Evolutionary conservation across 768 basidiomycete species (phyloP).

Genomic region (Boletellus emodensis): DNA sequence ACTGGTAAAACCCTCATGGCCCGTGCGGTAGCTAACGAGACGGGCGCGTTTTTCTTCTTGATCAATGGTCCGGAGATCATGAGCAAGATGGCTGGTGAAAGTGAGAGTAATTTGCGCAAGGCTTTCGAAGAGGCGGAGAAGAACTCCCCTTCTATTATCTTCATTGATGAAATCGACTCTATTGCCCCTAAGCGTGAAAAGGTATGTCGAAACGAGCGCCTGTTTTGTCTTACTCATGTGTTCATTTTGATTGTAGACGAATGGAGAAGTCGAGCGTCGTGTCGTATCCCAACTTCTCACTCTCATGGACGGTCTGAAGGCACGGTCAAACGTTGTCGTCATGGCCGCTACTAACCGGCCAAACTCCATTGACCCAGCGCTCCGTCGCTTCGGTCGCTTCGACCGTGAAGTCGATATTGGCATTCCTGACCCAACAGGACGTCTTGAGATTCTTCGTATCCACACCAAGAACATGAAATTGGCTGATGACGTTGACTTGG

Average conservation of each 20-base stretch:
- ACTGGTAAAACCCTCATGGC: constrained; percentile 99
- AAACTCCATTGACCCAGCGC: constrained; percentile 98
- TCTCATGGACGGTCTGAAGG: constrained; percentile 98
- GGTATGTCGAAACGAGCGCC: constrained; percentile 38
- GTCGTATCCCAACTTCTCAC: constrained; percentile 98
- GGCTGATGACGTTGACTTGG: constrained; percentile 92
- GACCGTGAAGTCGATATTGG: constrained; percentile 99
- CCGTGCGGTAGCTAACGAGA: constrained; percentile 98
- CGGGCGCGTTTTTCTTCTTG: constrained; percentile 99
- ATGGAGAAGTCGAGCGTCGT: constrained; percentile 99
- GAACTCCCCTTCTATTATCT: constrained; percentile 99
- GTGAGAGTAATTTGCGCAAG: constrained; percentile 94
- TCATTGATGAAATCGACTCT: constrained; percentile 99
- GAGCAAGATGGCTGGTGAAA: constrained; percentile 99
- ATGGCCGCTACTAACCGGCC: constrained; percentile 99
- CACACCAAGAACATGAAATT: constrained; percentile 99
- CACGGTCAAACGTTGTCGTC: constrained; percentile 97
- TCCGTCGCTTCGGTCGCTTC: constrained; percentile 98
- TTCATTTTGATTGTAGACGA: constrained; percentile 56
- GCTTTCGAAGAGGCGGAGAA: constrained; percentile 99
- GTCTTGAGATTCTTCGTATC: constrained; percentile 96
- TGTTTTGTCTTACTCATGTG: background rate
- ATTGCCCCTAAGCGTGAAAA: constrained; percentile 99
- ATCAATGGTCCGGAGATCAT: constrained; percentile 99
- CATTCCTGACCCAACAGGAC: constrained; percentile 98